Percentiles rank a stretch among this genome's conserved stretches.
These are phyloP conservation scores for Fraxinus floribunda DNA, from an alignment of 305 asterid genomes.

Conservation along the genomic window DNA sequence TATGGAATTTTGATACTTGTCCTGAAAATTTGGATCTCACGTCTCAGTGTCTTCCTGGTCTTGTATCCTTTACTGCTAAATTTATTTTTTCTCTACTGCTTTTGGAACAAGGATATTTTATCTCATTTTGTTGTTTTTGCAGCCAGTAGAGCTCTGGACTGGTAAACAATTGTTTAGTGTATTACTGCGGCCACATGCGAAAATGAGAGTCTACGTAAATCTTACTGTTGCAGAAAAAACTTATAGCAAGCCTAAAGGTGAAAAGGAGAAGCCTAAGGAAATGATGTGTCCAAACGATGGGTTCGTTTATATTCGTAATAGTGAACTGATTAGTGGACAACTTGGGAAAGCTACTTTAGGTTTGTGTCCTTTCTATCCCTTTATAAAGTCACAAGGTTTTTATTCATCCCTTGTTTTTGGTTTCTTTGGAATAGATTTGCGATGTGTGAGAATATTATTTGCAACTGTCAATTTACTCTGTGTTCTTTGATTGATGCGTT, in stretches of 20 bases:
- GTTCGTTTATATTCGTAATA: constrained; percentile 82
- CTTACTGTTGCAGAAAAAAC: constrained; percentile 77
- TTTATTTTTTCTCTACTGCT: neutral
- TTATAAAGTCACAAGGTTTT: neutral
- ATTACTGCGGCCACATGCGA: constrained; percentile 75
- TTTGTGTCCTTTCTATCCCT: constrained; percentile 34
- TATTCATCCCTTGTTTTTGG: neutral
- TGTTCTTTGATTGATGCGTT: constrained; percentile 8
- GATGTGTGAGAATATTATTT: constrained; percentile 6
- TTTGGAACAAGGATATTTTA: constrained; percentile 1
- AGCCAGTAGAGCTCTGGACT: constrained; percentile 98
- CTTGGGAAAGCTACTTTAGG: constrained; percentile 98
- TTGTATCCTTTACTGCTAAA: constrained; percentile 6
- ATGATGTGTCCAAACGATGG: constrained; percentile 92
- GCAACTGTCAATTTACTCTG: neutral
- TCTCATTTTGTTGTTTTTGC: constrained; percentile 27
- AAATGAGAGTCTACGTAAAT: constrained; percentile 75
- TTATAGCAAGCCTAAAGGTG: constrained; percentile 28
- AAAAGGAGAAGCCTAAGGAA: constrained; percentile 40
- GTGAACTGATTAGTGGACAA: constrained; percentile 93
- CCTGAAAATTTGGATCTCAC: neutral
- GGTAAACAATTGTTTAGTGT: constrained; percentile 86
- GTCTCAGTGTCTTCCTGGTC: neutral
- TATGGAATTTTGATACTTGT: neutral
- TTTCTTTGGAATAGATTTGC: constrained; percentile 7